phyloP scores from a whole-genome alignment of 2,329 filamentous ascomycete genomes.

The Neocatenulostroma microsporum region DNA sequence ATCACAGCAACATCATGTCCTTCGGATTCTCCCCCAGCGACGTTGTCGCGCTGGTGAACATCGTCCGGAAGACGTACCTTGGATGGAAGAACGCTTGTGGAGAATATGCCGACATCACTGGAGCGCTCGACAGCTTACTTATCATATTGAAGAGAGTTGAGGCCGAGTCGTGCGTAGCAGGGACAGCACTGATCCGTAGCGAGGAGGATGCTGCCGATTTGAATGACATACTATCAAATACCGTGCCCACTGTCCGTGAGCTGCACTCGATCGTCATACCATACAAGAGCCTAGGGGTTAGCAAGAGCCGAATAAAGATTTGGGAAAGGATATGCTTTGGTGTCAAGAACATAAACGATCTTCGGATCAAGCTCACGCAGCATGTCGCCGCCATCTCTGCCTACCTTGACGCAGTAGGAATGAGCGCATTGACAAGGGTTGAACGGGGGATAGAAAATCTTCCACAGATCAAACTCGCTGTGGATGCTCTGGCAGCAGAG shows the following conservation, averaged over 20 bases:
- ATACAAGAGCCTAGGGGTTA: conserved; percentile 1
- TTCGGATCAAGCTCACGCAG: conserved; percentile 2
- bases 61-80: conserved; percentile 4
- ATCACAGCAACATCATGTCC: not conserved
- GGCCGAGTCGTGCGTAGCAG: not conserved
- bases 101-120: conserved; percentile 8
- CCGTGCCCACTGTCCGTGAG: conserved; percentile 1
- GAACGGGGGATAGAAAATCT: conserved; percentile 3
- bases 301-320: conserved; percentile 8
- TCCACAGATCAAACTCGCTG: conserved; percentile 6
- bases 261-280: conserved; percentile 1
- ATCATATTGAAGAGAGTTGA: not conserved
- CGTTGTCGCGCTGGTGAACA: not conserved
- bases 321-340: conserved; percentile 6
- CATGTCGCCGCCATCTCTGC: not conserved
- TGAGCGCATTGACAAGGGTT: conserved; percentile 5
- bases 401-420: conserved; percentile 1
- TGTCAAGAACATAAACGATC: conserved; percentile 3
- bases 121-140: conserved; percentile 3
- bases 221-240: not conserved
- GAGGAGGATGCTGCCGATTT: conserved; percentile 1
- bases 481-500: conserved; percentile 4
- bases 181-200: conserved; percentile 1
- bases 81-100: conserved; percentile 9
- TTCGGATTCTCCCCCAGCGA: conserved; percentile 3